phyloP scores from a whole-genome alignment of 345 rosid genomes.

The Adansonia digitata region DNA sequence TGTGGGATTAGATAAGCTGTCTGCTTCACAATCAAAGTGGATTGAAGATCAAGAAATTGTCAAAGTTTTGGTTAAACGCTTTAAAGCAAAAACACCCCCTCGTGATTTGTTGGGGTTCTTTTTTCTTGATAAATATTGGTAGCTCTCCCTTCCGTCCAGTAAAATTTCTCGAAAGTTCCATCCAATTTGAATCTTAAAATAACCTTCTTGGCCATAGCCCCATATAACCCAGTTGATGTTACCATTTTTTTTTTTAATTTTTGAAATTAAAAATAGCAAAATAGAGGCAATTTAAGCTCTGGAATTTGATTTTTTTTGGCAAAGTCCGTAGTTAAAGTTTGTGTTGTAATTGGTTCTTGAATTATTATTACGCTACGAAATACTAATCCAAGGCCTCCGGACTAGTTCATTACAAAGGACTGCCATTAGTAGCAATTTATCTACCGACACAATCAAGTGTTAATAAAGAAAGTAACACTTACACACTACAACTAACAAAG shows the following conservation, averaged over 20 bases:
- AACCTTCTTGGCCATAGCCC: not conserved
- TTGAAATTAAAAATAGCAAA: not conserved
- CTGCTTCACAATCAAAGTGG: conserved; percentile 14
- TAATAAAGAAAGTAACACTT: conserved; percentile 5
- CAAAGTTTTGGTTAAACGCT: conserved; percentile 20
- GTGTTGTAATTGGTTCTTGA: not conserved
- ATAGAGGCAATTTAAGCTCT: not conserved
- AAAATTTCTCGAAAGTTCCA: not conserved
- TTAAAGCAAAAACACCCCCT: conserved; percentile 9
- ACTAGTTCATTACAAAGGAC: not conserved
- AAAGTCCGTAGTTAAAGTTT: not conserved
- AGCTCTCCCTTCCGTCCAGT: not conserved
- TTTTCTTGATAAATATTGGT: not conserved
- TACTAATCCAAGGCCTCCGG: not conserved
- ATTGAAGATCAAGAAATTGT: conserved; percentile 10
- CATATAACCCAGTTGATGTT: not conserved
- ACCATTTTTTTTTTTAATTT: not conserved
- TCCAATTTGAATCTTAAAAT: not conserved
- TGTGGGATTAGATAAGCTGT: conserved; percentile 26
- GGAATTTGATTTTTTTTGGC: not conserved
- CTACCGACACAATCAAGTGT: conserved; percentile 6
- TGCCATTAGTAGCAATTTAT: not conserved
- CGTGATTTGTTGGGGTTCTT: not conserved
- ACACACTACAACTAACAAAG: conserved; percentile 10
- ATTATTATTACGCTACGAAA: not conserved